A percentile compares a stretch with the other conserved stretches of the same genome.
Evolutionary conservation across 441 rosid genomes (phyloP).

Genomic region (Gossypium gossypioides): DNA sequence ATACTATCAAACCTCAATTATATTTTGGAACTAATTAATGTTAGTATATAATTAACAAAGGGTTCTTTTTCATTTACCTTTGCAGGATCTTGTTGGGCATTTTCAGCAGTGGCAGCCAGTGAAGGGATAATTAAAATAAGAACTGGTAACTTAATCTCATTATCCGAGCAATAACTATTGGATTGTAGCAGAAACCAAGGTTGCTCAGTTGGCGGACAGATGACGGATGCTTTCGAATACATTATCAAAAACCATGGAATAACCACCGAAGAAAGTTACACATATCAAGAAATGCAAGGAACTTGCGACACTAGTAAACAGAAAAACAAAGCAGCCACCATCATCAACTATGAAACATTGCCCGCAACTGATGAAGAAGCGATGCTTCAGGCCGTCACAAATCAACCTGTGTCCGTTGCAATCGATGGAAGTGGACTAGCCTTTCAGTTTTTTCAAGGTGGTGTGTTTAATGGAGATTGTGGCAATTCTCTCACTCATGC

Average conservation of each 20-base stretch:
- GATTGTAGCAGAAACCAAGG: constrained; percentile 18
- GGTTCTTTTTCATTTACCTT: neutral
- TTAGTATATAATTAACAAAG: too few relatives aligned
- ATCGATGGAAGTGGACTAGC: constrained; percentile 19
- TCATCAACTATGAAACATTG: constrained; percentile 23
- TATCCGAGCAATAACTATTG: constrained; percentile 22
- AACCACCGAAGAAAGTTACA: constrained; percentile 21
- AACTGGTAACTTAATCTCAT: constrained; percentile 17
- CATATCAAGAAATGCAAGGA: constrained; percentile 15
- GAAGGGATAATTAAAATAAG: constrained; percentile 18
- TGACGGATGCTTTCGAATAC: constrained; percentile 18
- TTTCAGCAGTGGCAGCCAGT: constrained; percentile 22
- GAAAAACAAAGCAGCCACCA: neutral
- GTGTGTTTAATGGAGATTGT: constrained; percentile 21
- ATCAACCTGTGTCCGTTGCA: constrained; percentile 31
- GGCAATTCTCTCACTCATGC: constrained; percentile 24
- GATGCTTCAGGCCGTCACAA: constrained; percentile 23
- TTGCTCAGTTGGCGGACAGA: constrained; percentile 18
- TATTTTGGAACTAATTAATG: too few relatives aligned
- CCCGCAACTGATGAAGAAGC: constrained; percentile 25
- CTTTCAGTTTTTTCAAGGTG: constrained; percentile 17
- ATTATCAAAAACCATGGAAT: constrained; percentile 14
- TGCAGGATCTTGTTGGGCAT: constrained; percentile 25
- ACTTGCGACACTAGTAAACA: neutral
- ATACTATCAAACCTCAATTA: too few relatives aligned